Evolutionary conservation across 73 alveolate species (phyloP).

Genomic region (Tetrahymena thermophila): DNA sequence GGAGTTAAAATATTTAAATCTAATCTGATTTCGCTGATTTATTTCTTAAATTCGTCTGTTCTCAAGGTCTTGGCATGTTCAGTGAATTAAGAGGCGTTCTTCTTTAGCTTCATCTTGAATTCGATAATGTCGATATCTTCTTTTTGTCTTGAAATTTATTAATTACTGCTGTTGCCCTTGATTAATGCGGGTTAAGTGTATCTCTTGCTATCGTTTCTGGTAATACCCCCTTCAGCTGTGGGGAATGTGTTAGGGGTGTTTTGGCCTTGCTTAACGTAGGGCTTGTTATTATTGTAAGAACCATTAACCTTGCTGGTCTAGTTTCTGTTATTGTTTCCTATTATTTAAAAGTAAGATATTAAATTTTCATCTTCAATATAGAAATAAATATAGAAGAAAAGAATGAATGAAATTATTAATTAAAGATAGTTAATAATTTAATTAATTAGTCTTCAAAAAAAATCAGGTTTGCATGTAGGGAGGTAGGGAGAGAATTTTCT

Average conservation of each 20-base stretch:
- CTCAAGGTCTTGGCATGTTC: neutral
- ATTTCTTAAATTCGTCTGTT: neutral
- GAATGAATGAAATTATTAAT: too few species aligned
- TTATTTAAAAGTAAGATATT: neutral
- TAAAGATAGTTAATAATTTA: neutral
- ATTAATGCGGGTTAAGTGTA: neutral
- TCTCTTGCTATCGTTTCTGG: neutral
- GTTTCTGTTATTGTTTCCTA: neutral
- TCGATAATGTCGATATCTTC: neutral
- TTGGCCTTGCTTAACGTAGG: neutral
- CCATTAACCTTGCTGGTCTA: neutral
- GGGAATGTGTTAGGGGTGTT: neutral
- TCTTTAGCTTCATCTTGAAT: neutral
- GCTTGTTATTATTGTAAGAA: neutral
- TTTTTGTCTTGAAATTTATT: neutral
- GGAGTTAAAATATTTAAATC: neutral
- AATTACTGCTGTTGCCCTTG: neutral
- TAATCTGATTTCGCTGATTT: neutral
- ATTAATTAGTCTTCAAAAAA: neutral
- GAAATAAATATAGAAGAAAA: neutral
- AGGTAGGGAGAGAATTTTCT: neutral
- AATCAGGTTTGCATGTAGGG: too few species aligned
- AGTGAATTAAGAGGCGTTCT: neutral
- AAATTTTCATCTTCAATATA: too few species aligned
- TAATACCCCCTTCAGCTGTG: neutral